Evolutionary conservation across 2,329 filamentous ascomycete genomes (phyloP), one percentile per base, ranked within the genome.

Genomic region (Exophiala sideris): DNA sequence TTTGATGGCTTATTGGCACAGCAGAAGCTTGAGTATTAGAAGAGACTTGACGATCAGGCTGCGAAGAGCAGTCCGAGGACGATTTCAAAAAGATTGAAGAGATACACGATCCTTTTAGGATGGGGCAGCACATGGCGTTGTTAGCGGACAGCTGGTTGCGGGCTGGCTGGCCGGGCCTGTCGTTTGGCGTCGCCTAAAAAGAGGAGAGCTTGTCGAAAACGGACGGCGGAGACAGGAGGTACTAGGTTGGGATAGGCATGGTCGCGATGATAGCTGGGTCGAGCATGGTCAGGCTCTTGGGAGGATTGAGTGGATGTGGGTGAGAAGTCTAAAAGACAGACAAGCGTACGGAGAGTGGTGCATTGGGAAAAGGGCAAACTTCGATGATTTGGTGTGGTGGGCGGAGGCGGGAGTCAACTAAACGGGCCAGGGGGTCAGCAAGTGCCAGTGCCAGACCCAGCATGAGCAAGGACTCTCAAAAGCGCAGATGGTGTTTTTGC

Each of bases 111-210:
- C 57, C 57, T 63, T 61, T 61, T 63, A 29, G 58, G 50, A 59
- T 49, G 54, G 56, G 53, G 56, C 55, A 58, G 53, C 60, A 63
- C 62, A 63, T 65, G 63, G 63, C 63, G 64, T 54, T 63, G 47
- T 58, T 59, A 58, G 63, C 56, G 59, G 59, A 54, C 59, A 63
- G 59, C 59, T 63, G 61, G 61, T 60, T 49, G 59, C 57, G 61
- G 64, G 61, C 58, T 60, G 65, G 64, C 65, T 67, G 64, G 64
- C 66, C 63, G 62, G 64, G 64, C 60, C 65, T 65, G 50, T 67
- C 62, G 63, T 60, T 60, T 50, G 24, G 56, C 44, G 38, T 59
- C 54, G 57, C 58, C 60, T 56, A 58, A 58, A 63, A 62, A 54
- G 57, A 62, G 56, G 56, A 60, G 59, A 59, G 56, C 38, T 58